phyloP scores from a whole-genome alignment of 2,329 filamentous ascomycete genomes.

The Fusarium sp. region DNA sequence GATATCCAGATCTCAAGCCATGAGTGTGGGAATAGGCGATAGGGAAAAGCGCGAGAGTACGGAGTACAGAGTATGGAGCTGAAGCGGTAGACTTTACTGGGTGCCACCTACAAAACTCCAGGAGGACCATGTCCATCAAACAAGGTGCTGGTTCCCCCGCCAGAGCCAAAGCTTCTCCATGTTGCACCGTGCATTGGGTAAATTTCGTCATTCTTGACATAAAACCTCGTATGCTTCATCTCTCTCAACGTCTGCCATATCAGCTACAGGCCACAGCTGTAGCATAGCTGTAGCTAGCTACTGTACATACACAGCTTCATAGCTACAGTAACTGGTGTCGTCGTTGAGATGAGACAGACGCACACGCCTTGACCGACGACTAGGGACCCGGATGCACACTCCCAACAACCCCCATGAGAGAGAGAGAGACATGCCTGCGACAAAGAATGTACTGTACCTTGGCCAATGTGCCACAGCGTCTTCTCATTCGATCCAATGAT shows the following conservation, averaged over 20 bases:
- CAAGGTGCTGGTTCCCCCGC: constrained; percentile 15
- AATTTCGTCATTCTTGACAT: not conserved
- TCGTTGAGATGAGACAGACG: not conserved
- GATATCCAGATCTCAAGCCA: constrained; percentile 8
- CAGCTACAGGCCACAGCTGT: not conserved
- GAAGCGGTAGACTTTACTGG: constrained; percentile 9
- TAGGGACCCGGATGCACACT: constrained; percentile 6
- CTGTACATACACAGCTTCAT: too few species aligned
- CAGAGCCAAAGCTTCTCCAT: not conserved
- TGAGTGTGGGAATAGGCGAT: not conserved
- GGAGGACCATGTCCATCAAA: too few species aligned
- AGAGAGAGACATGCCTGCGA: constrained; percentile 1
- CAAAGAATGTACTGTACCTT: constrained; percentile 30
- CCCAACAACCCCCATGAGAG: constrained; percentile 1
- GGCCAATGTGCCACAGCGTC: constrained; percentile 11
- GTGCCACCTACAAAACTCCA: constrained; percentile 19
- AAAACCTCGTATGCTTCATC: not conserved
- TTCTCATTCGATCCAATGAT: constrained; percentile 40
- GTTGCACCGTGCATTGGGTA: not conserved
- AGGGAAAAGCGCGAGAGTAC: not conserved
- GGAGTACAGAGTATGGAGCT: constrained; percentile 3
- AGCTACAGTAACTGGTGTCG: not conserved
- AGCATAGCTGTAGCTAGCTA: not conserved
- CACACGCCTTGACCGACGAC: constrained; percentile 5
- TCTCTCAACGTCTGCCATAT: constrained; percentile 1